Evolutionary conservation across 2,329 filamentous ascomycete genomes (phyloP), one percentile per base, ranked within the genome.

Genomic region (Chaetomiaceae sp.): DNA sequence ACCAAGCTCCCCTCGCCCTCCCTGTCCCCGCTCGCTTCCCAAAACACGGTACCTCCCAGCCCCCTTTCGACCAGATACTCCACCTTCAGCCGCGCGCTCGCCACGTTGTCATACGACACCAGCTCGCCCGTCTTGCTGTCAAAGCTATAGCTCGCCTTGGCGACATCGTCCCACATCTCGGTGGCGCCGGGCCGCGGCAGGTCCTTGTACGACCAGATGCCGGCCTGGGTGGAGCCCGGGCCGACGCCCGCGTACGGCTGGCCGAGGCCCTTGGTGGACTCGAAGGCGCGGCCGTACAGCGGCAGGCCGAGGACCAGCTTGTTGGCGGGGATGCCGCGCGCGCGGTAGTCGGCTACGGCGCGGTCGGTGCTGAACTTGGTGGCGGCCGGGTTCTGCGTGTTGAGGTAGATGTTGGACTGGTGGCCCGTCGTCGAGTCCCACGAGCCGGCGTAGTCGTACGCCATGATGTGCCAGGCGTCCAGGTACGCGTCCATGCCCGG

Each of bases 31-130:
- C 81, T 86, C 9, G 82, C 85, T 69, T 95, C 89, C 89, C 89
- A 95, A 79, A 87, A 95, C 75, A 94, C 88, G 0, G 81, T 84
- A 11, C 89, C 89, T 1, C 86, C 89, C 1, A 95, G 76, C 0
- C 78, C 73, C 48, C 75, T 74, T 20, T 71, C 62, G 60, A 73
- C 71, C 58, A 94, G 75, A 64, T 85, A 94, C 8, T 73, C 65
- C 0, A 79, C 79, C 73, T 94, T 95, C 58, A 71, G 65, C 25
- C 66, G 66, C 0, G 80, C 80, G 57, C 84, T 81, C 29, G 71
- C 66, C 0, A 80, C 73, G 4, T 78, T 86, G 61, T 87, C 84
- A 62, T 89, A 94, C 21, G 80, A 82, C 46, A 95, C 74, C 71
- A 94, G 80, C 62, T 82, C 81, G 45, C 75, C 73, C 9, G 73